Evolutionary conservation across 1,139 yeast genomes (phyloP).

Genomic region (Geotrichum siamense): DNA sequence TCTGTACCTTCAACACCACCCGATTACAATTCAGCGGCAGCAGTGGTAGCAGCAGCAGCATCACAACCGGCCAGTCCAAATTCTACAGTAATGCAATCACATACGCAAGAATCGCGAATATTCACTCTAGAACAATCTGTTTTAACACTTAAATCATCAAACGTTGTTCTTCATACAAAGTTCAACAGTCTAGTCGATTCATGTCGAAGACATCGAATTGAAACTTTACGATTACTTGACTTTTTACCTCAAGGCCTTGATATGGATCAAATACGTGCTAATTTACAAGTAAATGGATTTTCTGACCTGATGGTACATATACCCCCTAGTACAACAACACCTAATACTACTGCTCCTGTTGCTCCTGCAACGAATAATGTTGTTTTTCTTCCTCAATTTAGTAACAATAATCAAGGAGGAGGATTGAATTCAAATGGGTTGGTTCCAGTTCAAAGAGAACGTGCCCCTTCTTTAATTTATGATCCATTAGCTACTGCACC

Average conservation of each 20-base stretch:
- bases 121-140: conserved; percentile 22
- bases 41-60: conserved; percentile 7
- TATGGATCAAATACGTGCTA: neutral
- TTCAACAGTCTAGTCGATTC: conserved; percentile 13
- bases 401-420: too few relatives aligned
- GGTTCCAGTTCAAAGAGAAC: conserved; percentile 22
- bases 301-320: too few relatives aligned
- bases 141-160: conserved; percentile 11
- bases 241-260: conserved; percentile 13
- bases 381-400: neutral
- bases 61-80: conserved; percentile 13
- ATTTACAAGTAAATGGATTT: neutral
- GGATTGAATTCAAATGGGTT: neutral
- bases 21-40: conserved; percentile 12
- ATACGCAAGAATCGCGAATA: too few relatives aligned
- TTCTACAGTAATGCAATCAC: too few relatives aligned
- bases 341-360: conserved; percentile 1
- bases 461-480: conserved; percentile 27
- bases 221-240: conserved; percentile 12
- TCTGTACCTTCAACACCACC: conserved; percentile 27
- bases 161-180: conserved; percentile 11
- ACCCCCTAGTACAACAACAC: too few relatives aligned
- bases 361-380: neutral
- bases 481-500: conserved; percentile 28
- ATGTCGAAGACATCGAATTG: conserved; percentile 8